Percentiles rank a stretch among this genome's conserved stretches.
phyloP scores from a whole-genome alignment of 2,329 filamentous ascomycete genomes.

The Orbilia oligospora region DNA sequence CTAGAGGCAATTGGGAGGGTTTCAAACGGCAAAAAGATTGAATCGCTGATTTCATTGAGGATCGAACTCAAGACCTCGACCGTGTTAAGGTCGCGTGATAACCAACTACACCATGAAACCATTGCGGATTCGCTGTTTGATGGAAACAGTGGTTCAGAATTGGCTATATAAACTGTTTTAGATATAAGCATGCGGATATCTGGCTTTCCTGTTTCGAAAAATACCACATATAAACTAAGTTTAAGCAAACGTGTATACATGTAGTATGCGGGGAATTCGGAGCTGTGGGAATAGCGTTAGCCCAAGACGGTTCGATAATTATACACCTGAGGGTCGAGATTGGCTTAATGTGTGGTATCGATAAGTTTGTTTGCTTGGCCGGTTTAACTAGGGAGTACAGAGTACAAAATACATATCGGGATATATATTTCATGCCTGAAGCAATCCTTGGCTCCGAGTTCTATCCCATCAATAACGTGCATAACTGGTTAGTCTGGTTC shows the following conservation, averaged over 20 bases:
- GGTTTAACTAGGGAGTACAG: not conserved
- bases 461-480: not conserved
- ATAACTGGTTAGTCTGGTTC: not conserved
- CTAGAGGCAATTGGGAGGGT: not conserved
- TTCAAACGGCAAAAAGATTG: conserved; percentile 32
- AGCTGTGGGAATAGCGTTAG: not conserved
- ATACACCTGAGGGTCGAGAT: not conserved
- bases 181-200: not conserved
- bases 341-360: not conserved
- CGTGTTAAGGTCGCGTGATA: conserved; percentile 62
- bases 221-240: too few species aligned
- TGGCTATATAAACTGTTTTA: not conserved
- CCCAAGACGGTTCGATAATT: not conserved
- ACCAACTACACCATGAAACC: conserved; percentile 62
- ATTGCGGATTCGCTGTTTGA: conserved; percentile 36
- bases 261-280: not conserved
- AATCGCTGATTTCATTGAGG: conserved; percentile 60
- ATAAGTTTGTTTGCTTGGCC: conserved; percentile 6
- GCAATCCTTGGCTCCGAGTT: not conserved
- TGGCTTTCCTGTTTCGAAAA: not conserved
- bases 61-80: conserved; percentile 62
- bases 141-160: not conserved
- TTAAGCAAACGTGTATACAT: too few species aligned
- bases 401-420: not conserved
- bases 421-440: not conserved